These are phyloP conservation scores for Coemansia sp. DNA, from an alignment of 192 early-diverging fungal species.

Conservation along the genomic window DNA sequence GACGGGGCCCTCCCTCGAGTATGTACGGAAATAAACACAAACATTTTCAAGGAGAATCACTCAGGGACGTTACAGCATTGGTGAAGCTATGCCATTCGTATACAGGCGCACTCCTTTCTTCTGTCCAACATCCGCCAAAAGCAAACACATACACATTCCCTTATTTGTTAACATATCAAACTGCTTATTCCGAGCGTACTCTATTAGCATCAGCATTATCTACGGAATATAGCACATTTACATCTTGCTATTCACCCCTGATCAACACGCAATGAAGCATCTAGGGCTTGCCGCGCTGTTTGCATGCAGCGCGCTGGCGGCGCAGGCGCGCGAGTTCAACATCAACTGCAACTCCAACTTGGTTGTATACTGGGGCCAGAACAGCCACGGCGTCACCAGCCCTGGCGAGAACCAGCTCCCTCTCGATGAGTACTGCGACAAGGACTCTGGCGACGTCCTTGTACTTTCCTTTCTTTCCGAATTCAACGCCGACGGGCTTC, in stretches of 20 bases:
- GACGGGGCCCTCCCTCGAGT: too few relatives aligned
- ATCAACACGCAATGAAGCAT: constrained; percentile 18
- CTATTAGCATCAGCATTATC: not conserved
- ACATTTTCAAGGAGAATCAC: not conserved
- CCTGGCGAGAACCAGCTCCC: constrained; percentile 50
- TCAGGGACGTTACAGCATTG: too few relatives aligned
- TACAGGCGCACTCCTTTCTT: not conserved
- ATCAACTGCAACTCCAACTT: constrained; percentile 55
- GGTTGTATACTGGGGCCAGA: constrained; percentile 62
- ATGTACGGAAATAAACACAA: not conserved
- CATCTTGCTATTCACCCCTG: not conserved
- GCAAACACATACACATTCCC: not conserved
- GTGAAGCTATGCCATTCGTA: not conserved
- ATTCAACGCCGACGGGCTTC: constrained; percentile 60
- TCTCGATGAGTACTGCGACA: constrained; percentile 63
- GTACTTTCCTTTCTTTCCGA: constrained; percentile 66
- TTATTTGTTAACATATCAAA: not conserved
- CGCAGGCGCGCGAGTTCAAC: constrained; percentile 48
- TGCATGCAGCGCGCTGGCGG: constrained; percentile 16
- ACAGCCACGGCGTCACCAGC: constrained; percentile 55
- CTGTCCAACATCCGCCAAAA: too few relatives aligned
- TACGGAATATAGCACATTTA: not conserved
- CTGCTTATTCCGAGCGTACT: not conserved
- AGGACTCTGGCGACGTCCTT: constrained; percentile 53
- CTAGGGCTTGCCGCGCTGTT: constrained; percentile 18